A percentile compares a stretch with the other conserved stretches of the same genome.
These are phyloP conservation scores for Datura wrightii DNA, from an alignment of 257 asterid genomes.

Conservation along the genomic window DNA sequence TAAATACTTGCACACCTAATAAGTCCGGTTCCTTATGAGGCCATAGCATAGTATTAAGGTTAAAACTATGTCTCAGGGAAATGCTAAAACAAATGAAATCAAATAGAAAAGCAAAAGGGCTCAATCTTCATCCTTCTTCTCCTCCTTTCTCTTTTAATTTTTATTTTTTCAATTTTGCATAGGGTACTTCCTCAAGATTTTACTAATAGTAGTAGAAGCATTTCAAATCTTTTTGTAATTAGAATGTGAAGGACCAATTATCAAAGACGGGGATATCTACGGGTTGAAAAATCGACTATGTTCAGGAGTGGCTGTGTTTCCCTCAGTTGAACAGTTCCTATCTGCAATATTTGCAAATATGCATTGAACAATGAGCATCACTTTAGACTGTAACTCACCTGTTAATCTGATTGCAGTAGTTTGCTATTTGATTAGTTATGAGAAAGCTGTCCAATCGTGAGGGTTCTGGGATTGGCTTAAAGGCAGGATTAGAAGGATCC, in stretches of 20 bases:
- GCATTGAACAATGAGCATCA: background rate
- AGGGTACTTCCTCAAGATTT: background rate
- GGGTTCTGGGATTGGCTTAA: slow-evolving; percentile 92
- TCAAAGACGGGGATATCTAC: background rate
- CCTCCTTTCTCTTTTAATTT: background rate
- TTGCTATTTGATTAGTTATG: slow-evolving; percentile 83
- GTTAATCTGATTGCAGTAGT: slow-evolving; percentile 94
- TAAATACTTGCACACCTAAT: background rate
- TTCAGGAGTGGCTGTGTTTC: background rate
- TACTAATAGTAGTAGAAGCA: background rate
- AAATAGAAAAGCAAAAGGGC: background rate
- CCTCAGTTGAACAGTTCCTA: background rate
- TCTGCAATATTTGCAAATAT: slow-evolving; percentile 14
- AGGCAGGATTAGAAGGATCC: slow-evolving; percentile 85
- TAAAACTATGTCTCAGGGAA: background rate
- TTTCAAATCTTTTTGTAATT: background rate
- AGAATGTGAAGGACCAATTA: background rate
- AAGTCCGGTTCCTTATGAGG: background rate
- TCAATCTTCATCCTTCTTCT: background rate
- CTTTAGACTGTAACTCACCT: slow-evolving; percentile 56
- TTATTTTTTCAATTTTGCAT: background rate
- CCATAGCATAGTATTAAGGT: background rate
- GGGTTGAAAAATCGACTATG: background rate
- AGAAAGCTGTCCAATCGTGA: slow-evolving; percentile 93
- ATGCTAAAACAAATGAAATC: slow-evolving; percentile 12